Percentiles rank a stretch among this genome's conserved stretches.
Evolutionary conservation across 2,329 filamentous ascomycete species (phyloP).

Genomic region (Pleomassaria siparia): DNA sequence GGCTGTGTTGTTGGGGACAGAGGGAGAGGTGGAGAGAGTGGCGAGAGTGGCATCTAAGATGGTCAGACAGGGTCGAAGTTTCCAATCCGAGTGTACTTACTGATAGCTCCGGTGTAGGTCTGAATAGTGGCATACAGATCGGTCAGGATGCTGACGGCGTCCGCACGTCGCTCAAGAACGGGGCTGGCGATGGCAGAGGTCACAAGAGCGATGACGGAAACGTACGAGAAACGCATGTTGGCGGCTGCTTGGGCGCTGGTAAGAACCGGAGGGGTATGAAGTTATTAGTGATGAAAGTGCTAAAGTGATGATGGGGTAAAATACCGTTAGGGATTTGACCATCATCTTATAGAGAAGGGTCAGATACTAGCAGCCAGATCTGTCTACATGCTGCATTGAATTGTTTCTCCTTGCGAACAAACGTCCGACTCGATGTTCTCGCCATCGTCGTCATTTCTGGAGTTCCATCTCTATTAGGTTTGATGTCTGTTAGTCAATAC

Average conservation of each 20-base stretch:
- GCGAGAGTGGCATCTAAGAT: slow-evolving; percentile 19
- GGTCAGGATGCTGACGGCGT: slow-evolving; percentile 16
- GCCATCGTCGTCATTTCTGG: too few relatives aligned
- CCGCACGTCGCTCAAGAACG: slow-evolving; percentile 9
- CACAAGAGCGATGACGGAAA: slow-evolving; percentile 15
- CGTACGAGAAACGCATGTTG: slow-evolving; percentile 19
- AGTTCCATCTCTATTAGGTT: too few relatives aligned
- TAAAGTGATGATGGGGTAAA: too few relatives aligned
- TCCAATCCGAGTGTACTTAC: slow-evolving; percentile 3
- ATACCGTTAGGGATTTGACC: too few relatives aligned
- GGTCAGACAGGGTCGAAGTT: background rate
- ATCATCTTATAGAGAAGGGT: too few relatives aligned
- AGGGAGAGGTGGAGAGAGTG: slow-evolving; percentile 16
- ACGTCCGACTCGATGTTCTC: too few relatives aligned
- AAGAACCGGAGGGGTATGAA: background rate
- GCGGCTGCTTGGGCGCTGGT: background rate
- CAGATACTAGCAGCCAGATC: too few relatives aligned
- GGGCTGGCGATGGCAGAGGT: slow-evolving; percentile 20
- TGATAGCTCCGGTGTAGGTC: slow-evolving; percentile 16
- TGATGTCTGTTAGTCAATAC: too few relatives aligned
- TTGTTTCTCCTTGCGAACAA: too few relatives aligned
- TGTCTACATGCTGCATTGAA: too few relatives aligned
- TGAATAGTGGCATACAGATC: slow-evolving; percentile 21
- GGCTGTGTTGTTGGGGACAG: slow-evolving; percentile 19
- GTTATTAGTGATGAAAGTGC: too few relatives aligned